Base-by-base conservation (phyloP, 345 rosid species). In the Camelina neglecta region DNA sequence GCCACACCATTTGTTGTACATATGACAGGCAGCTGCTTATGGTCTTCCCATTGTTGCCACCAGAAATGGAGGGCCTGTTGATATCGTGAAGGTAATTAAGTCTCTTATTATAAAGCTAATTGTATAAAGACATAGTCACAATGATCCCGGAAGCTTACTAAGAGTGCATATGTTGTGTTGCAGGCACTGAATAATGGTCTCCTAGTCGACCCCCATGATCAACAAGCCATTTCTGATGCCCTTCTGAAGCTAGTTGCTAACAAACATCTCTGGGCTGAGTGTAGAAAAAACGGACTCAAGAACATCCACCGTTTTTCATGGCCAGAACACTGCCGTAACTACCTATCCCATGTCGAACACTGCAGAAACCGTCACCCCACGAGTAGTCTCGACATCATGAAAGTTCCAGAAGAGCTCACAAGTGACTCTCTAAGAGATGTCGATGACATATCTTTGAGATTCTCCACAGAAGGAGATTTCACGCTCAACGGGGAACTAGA, bases 21-120 rank as follows among this genome's bases (percentile, higher is more conserved):
- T 73, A 51, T 78, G 62, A 77, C 77, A 94, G 99, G 99, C 99
- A 69, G 97, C 99, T 72, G 99, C 97, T 0, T 96, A 95, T 63
- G 99, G 99, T 72, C 91, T 95, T 72, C 99, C 99, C 2, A 90
- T 92, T 85, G 99, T 95, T 75, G 99, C 99, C 21, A 95, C 99
- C 42, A 88, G 87, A 83, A 95, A 92, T 76, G 97, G 99, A 18
- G 99, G 99, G 72, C 99, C 99, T 6, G 99, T 95, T 79, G 99
- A 92, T 78, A 95, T 95, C 20, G 13, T 67, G 60, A 78, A 72
- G 77, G 77, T 72, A 60, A 35, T 44, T 39, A 61, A 65, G 45
- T 58, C 53, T 35, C 41, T 60, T 41, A 29, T 76, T 3, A 47
- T 65, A 26, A 31, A 67, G 21, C 18, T 16, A 26, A 57, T 3